Evolutionary conservation across 2,329 filamentous ascomycete species (phyloP), one percentile per base, ranked within the genome.

Genomic region (Blastomyces percursus): DNA sequence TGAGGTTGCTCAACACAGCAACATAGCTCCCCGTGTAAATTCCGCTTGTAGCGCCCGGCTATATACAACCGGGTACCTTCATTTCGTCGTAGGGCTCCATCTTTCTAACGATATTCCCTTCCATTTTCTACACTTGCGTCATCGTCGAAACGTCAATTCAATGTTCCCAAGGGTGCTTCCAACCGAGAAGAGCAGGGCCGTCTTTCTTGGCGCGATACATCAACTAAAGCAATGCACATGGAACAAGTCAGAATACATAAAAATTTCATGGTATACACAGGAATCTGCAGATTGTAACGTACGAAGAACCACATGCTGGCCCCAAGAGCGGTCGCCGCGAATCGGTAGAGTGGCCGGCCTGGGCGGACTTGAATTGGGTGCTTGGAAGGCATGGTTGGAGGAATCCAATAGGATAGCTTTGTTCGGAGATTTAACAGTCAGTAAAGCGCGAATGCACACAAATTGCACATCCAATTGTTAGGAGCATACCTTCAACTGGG

Each of bases 281-380:
- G 35, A 6, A n/a, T 57, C 27, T 42, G 19, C 5, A 27, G 40
- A 8, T 24, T 40, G 62, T 30, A 55, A 81, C 88, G 73, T 84
- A 97, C 92, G 77, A 94, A 99, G 80, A 99, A 97, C 94, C 94
- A 99, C 94, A 97, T 99, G 79, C 89, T 90, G 62, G 94, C 94
- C 69, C 91, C 90, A 66, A 99, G 82, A 65, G 87, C 90, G 54
- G 91, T 96, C 56, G 90, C 93, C 63, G 87, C 84, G 76, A 93
- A 88, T 74, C 90, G 86, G 81, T 97, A 96, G 68, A 96, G 73
- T 55, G 85, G 85, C 66, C 84, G 81, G 58, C 78, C 82, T 42
- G 82, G 83, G 73, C 83, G 85, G 72, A 88, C 69, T 67, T 78
- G 75, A 62, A 78, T 74, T 44, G 77, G 76, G 67, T 78, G 77